Conservation (phyloP, 148 eudicot genomes). For the Fagopyrum tataricum region DNA sequence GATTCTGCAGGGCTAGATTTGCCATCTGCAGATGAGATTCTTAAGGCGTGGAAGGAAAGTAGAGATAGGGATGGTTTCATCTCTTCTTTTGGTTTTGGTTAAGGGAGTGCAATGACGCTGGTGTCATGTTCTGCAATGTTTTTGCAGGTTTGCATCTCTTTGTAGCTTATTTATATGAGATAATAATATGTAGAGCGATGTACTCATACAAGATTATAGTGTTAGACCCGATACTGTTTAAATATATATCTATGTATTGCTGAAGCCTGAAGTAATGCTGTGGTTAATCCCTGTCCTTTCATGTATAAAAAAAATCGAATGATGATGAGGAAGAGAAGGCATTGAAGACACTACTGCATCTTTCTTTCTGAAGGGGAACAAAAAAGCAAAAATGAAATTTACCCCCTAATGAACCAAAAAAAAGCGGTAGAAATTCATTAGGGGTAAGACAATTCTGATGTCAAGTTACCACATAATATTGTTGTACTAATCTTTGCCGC, state of each 20-base stretch:
- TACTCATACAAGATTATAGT: not conserved
- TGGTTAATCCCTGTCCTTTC: too few species aligned
- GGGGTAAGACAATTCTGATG: too few species aligned
- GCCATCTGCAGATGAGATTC: slow-evolving; percentile 67
- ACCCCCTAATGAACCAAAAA: too few species aligned
- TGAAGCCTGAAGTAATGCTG: too few species aligned
- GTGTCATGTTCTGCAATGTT: not conserved
- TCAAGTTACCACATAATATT: not conserved
- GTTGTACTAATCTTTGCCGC: not conserved
- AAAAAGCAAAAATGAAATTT: too few species aligned
- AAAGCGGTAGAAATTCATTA: too few species aligned
- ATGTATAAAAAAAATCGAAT: too few species aligned
- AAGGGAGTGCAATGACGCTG: not conserved
- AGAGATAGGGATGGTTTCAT: slow-evolving; percentile 26
- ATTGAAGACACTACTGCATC: too few species aligned
- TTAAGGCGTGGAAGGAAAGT: slow-evolving; percentile 61
- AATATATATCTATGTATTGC: too few species aligned
- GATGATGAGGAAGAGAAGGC: too few species aligned
- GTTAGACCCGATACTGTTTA: not conserved
- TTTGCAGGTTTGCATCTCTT: not conserved
- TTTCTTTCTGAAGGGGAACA: too few species aligned
- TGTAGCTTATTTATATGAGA: not conserved
- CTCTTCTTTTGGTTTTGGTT: slow-evolving; percentile 1
- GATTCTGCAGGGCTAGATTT: slow-evolving; percentile 17
- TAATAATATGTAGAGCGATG: too few species aligned